phyloP scores from a whole-genome alignment of 441 rosid species.

The Theobroma grandiflorum region DNA sequence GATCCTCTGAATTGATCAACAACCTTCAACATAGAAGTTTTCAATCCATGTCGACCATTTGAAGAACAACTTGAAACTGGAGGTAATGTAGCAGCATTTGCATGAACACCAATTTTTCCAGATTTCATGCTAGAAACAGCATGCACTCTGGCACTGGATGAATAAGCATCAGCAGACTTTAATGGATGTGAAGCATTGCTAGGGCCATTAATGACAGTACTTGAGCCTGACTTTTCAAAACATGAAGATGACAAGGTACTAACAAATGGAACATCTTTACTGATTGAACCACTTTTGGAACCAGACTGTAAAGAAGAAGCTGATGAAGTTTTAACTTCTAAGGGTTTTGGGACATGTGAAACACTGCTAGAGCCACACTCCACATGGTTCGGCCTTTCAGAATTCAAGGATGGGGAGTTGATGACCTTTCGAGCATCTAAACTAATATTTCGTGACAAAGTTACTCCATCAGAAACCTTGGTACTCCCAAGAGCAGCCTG shows the following conservation, averaged over 20 bases:
- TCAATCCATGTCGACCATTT: slow-evolving; percentile 58
- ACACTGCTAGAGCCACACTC: slow-evolving; percentile 25
- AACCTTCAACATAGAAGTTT: slow-evolving; percentile 72
- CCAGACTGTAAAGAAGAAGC: no score
- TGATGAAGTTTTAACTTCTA: slow-evolving; percentile 17
- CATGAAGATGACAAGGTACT: slow-evolving; percentile 36
- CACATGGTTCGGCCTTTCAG: slow-evolving; percentile 32
- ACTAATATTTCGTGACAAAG: slow-evolving; percentile 28
- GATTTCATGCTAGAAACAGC: slow-evolving; percentile 45
- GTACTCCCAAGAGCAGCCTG: slow-evolving; percentile 24
- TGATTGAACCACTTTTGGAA: neutral
- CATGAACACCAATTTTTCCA: slow-evolving; percentile 48
- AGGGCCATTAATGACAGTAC: slow-evolving; percentile 33
- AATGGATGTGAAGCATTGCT: slow-evolving; percentile 33
- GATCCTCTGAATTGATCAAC: slow-evolving; percentile 80
- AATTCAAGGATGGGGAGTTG: slow-evolving; percentile 36
- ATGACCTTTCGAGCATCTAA: slow-evolving; percentile 29
- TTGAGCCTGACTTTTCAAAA: slow-evolving; percentile 34
- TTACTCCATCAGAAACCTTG: slow-evolving; percentile 30
- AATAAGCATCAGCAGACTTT: slow-evolving; percentile 44
- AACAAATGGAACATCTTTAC: slow-evolving; percentile 32
- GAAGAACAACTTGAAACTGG: slow-evolving; percentile 38
- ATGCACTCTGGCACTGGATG: slow-evolving; percentile 36
- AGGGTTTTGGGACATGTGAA: slow-evolving; percentile 33
- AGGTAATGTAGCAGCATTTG: slow-evolving; percentile 38